These are phyloP conservation scores for Termitomyces sp. DNA, from an alignment of 768 basidiomycete genomes.

Conservation along the genomic window DNA sequence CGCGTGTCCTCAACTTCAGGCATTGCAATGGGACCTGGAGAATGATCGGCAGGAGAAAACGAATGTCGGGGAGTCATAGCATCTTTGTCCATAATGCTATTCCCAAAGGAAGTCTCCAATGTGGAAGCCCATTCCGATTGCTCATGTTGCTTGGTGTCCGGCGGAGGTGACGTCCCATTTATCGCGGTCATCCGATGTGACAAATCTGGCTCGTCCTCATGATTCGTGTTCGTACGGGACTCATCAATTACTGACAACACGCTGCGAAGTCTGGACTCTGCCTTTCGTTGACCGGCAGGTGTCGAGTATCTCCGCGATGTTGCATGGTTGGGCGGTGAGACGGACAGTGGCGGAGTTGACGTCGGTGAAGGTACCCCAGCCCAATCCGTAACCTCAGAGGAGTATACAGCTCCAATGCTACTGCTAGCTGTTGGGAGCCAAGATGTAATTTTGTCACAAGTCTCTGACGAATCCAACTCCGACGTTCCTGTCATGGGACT, in stretches of 20 bases:
- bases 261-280: slow-evolving; percentile 63
- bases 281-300: slow-evolving; percentile 40
- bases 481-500: slow-evolving; percentile 52
- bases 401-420: slow-evolving; percentile 36
- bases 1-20: slow-evolving; percentile 18
- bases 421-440: slow-evolving; percentile 47
- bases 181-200: slow-evolving; percentile 17
- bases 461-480: slow-evolving; percentile 29
- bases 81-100: slow-evolving; percentile 21
- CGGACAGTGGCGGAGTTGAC: slow-evolving; percentile 42
- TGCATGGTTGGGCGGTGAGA: slow-evolving; percentile 36
- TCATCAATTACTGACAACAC: slow-evolving; percentile 75
- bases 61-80: slow-evolving; percentile 44
- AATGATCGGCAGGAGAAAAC: slow-evolving; percentile 15
- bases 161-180: slow-evolving; percentile 18
- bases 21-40: slow-evolving; percentile 16
- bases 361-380: slow-evolving; percentile 35
- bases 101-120: slow-evolving; percentile 33
- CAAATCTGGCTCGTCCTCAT: slow-evolving; percentile 17
- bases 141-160: slow-evolving; percentile 21
- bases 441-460: slow-evolving; percentile 30
- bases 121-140: slow-evolving; percentile 34
- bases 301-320: slow-evolving; percentile 45
- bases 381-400: slow-evolving; percentile 54
- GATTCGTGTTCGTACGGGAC: slow-evolving; percentile 31